Evolutionary conservation across 106 monocot species (phyloP), one percentile per base, ranked within the genome.

Genomic region (Apostasia ramifera): DNA sequence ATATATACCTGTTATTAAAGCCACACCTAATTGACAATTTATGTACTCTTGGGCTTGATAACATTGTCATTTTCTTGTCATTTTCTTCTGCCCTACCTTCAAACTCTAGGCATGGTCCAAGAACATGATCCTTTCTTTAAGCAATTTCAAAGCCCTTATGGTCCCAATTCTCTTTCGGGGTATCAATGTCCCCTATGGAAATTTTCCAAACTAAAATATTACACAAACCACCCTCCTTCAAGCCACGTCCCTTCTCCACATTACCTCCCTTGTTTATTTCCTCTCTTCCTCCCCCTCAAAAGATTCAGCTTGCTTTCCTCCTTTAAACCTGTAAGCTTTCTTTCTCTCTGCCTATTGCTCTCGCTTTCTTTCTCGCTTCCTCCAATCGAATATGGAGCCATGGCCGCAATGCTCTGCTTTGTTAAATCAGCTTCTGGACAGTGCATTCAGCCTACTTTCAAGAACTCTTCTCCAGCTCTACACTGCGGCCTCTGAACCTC

Each of bases 401-500:
- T 0, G 44, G 45, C 44, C 2, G 63, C 44, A 63, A 45, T 63
- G 13, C 63, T 63, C 63, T 45, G 45, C 10, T 46, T 46, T 46
- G 60, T 10, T 14, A 41, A 60, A 2, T 9, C 10, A 60, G 41
- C 45, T 62, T 62, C 3, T 13, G 1, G 2, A 6, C n/a, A 62
- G 44, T 13, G 44, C 44, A 62, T 8, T 62, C 42, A n/a, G 4
- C 42, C 6, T 62, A 42, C 0, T 62, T 45, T 13, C n/a, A 44
- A 62, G 44, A 62, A 38, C 62, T 44, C 44, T 62, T 44, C 43
- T 62, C 42, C 39, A 44, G 62, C 15, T 62, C 2, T 44, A 9
- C n/a, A 44, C 44, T 39, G 44, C n/a, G 43, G 42, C 44, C 62
- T 4, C 62, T 12, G 62, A 62, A 14, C 65, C 74, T 9, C 82